Base-by-base conservation (phyloP, 257 asterid genomes). In the Solanum raphanifolium region DNA sequence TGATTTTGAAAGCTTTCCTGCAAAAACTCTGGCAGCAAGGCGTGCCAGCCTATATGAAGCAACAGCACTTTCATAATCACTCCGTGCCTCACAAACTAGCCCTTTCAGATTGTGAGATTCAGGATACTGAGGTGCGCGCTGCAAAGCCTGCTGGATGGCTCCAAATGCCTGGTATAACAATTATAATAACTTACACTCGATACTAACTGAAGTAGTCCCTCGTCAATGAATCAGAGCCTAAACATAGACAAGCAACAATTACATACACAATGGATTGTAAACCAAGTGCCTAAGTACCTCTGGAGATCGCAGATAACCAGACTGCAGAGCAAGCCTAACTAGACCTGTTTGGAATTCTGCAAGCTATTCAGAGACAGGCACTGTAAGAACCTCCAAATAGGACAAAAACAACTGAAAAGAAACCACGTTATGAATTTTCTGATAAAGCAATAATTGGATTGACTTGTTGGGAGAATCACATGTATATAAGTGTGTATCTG, bases 291-390 rank as follows among this genome's bases (percentile, higher is more conserved):
- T 79, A 21, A 83, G 52, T 95, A 97, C 99, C 99, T 96, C 99
- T 48, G 98, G 92, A 74, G 98, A 95, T 90, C 92, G 79, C 91
- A 97, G 89, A 89, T 88, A 84, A 89, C 92, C 88, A 43, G 99
- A 95, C 66, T 84, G 89, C 89, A 93, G 87, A 52, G 99, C 98
- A 90, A 96, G 98, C 93, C 91, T 95, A 84, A 95, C 96, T 92
- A 97, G 95, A 86, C 99, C 99, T 87, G 94, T 93, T 90, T 96
- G 99, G 89, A 97, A 95, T 88, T 94, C 99, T 90, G 99, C 95
- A 92, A 95, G 94, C 99, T 97, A 93, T 87, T 88, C 85, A 88
- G 68, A 78, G 76, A 89, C 79, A 88, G 87, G 68, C 68, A 81
- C 27, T 18, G 41, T 81, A 29, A 81, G 85, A 81, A 46, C 85